Percentiles rank a stretch among this genome's conserved stretches.
Conservation (phyloP, 176 grass and related monocot species). For the Alopecurus myosuroides region DNA sequence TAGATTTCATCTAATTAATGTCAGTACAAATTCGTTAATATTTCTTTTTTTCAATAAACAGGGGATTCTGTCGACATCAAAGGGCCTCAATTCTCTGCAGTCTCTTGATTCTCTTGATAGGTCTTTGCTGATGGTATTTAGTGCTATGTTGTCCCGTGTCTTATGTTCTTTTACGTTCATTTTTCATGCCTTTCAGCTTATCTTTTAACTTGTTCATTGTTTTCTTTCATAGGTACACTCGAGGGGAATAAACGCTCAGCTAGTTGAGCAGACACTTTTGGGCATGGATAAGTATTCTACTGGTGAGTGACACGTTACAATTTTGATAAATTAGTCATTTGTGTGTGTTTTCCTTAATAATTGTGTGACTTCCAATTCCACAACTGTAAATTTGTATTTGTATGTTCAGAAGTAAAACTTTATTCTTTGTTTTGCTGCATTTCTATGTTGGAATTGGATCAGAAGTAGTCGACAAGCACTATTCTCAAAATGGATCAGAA, state of each 20-base stretch:
- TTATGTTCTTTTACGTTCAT: background rate
- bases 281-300: conserved; percentile 47
- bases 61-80: conserved; percentile 91
- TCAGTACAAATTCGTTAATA: background rate
- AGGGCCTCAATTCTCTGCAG: conserved; percentile 59
- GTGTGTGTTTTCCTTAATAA: background rate
- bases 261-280: conserved; percentile 72
- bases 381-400: background rate
- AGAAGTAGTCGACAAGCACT: background rate
- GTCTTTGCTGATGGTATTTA: conserved; percentile 60
- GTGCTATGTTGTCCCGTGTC: background rate
- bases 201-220: conserved; percentile 9
- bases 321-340: background rate
- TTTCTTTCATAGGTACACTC: conserved; percentile 65
- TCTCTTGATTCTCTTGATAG: conserved; percentile 66
- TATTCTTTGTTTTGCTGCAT: background rate
- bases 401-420: background rate
- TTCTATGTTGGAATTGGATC: background rate
- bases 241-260: conserved; percentile 56
- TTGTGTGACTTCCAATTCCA: background rate
- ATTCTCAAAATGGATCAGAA: background rate
- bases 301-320: conserved; percentile 39
- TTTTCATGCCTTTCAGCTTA: conserved; percentile 3
- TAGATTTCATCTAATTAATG: conserved; percentile 4
- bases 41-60: conserved; percentile 31